Conservation (phyloP, 148 eudicot genomes). For the Arctostaphylos glauca region DNA sequence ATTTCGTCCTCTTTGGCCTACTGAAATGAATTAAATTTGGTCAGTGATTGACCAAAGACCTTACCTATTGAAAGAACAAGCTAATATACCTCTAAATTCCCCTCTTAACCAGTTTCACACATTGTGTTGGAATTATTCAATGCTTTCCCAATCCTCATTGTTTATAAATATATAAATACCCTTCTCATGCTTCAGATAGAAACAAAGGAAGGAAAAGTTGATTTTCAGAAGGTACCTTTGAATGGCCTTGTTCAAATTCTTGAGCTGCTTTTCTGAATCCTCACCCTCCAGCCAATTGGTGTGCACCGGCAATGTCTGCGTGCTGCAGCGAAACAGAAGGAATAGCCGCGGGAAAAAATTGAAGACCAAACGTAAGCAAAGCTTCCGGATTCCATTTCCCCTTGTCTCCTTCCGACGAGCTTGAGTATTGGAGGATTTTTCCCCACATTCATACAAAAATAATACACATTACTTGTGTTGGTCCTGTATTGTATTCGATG, state of each 20-base stretch:
- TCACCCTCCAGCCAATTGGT: not conserved
- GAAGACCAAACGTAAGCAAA: not conserved
- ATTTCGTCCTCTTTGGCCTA: not conserved
- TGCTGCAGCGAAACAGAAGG: not conserved
- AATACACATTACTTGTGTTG: not conserved
- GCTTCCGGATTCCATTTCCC: not conserved
- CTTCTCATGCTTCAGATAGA: not conserved
- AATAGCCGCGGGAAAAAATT: not conserved
- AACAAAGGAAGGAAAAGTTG: not conserved
- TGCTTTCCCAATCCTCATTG: not conserved
- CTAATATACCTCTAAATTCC: not conserved
- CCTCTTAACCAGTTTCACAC: not conserved
- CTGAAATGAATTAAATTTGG: not conserved
- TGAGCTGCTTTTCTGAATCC: not conserved
- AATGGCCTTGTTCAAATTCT: not conserved
- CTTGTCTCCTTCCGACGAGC: conserved; percentile 1
- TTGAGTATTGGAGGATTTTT: not conserved
- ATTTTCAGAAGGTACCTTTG: not conserved
- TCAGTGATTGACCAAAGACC: not conserved
- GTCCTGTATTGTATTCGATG: not conserved
- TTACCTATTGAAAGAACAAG: not conserved
- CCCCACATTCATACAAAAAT: not conserved
- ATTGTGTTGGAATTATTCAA: not conserved
- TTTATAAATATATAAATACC: not conserved
- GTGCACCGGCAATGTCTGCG: conserved; percentile 1